These are phyloP conservation scores for Hypoxylon sp. DNA, from an alignment of 2,329 filamentous ascomycete genomes.

Conservation along the genomic window DNA sequence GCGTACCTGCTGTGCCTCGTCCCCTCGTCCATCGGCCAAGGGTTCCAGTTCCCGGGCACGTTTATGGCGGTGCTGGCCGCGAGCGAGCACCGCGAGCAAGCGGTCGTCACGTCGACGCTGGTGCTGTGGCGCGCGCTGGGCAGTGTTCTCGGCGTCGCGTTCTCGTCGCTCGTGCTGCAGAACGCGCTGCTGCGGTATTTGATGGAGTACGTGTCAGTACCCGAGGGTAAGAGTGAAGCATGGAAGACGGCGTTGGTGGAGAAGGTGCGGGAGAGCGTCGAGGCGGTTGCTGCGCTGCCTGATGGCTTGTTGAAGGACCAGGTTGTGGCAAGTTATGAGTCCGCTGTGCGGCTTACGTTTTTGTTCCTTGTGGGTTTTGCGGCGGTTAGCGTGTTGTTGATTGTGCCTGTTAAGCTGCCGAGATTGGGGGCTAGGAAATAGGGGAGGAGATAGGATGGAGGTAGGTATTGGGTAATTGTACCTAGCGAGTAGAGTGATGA, in stretches of 20 bases:
- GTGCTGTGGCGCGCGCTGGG: constrained; percentile 80
- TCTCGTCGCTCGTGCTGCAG: constrained; percentile 80
- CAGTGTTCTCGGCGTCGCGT: constrained; percentile 79
- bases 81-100: constrained; percentile 73
- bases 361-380: constrained; percentile 62
- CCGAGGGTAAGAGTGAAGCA: constrained; percentile 52
- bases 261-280: constrained; percentile 68
- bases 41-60: constrained; percentile 75
- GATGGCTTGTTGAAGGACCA: constrained; percentile 62
- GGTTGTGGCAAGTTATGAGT: constrained; percentile 69
- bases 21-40: constrained; percentile 70
- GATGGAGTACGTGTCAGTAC: constrained; percentile 64
- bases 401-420: constrained; percentile 69
- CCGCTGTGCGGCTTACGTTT: constrained; percentile 65
- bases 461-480: not conserved
- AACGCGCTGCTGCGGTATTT: constrained; percentile 76
- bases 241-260: constrained; percentile 70
- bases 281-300: constrained; percentile 64
- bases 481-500: not conserved
- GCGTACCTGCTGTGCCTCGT: constrained; percentile 71
- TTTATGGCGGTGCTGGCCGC: constrained; percentile 75
- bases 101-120: constrained; percentile 78
- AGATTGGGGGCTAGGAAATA: constrained; percentile 63
- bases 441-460: not conserved
- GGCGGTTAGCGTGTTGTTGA: constrained; percentile 62